Base-by-base conservation (phyloP, 345 rosid species). In the Aurinia saxatilis region DNA sequence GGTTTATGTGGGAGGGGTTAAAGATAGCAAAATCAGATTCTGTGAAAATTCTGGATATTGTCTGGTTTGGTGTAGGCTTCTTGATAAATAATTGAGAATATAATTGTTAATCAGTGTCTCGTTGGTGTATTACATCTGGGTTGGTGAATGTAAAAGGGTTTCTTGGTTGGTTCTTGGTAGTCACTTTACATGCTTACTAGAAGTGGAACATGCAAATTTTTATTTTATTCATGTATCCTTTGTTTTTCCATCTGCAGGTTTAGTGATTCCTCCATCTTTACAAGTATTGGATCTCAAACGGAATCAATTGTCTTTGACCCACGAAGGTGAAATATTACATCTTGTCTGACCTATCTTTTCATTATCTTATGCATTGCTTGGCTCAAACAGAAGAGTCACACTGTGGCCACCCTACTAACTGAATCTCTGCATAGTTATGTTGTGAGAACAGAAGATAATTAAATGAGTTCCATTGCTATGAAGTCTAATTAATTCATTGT, bases 271-370 rank as follows among this genome's bases (percentile, higher is more conserved):
- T 19, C 21, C 60, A 52, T 52, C 42, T 53, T 53, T 65, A 23
- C 61, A 65, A 53, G 53, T 65, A 14, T 21, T 65, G 61, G 52
- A 65, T 65, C 35, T 65, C 53, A 53, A 52, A 53, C 15, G 36
- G 16, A 65, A 65, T 16, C 61, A 12, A 33, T 33, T 65, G 12
- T 51, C 60, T 42, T 33, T 52, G 60, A 33, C 69, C 44, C 17
- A 21, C n/a, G 53, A 65, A 65, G 69, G 69, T 65, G 44, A 65
- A 41, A 30, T 40, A 38, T 18, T 14, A 10, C 21, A 30, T 51
- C 42, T 50, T n/a, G 50, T 27, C 18, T n/a, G n/a, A 1, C 37
- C 27, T 25, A 7, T 50, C 38, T 17, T 30, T 50, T 21, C 39
- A 50, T n/a, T 39, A 50, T 17, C 40, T 29, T 40, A 17, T 17